These are phyloP conservation scores for Nakaseomyces delphensis DNA, from an alignment of 1,139 yeast species.

Conservation along the genomic window DNA sequence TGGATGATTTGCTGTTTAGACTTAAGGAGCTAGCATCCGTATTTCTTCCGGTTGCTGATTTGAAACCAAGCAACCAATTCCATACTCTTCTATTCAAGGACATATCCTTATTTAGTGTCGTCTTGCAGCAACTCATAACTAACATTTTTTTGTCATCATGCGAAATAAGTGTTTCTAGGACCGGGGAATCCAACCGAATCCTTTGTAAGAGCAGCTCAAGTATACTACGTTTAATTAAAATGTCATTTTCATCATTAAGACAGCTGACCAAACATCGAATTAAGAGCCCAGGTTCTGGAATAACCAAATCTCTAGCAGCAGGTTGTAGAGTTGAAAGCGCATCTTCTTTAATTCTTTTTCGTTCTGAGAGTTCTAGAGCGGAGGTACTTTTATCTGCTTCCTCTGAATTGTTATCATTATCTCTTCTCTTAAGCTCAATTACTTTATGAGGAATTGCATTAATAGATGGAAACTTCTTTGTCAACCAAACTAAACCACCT, in stretches of 20 bases:
- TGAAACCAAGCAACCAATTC: constrained; percentile 85
- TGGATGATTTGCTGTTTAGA: constrained; percentile 1
- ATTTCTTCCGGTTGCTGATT: constrained; percentile 9
- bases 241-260: constrained; percentile 48
- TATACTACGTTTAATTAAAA: constrained; percentile 80
- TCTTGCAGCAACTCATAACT: constrained; percentile 53
- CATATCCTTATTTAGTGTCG: constrained; percentile 80
- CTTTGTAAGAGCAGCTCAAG: constrained; percentile 68
- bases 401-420: constrained; percentile 1
- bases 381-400: constrained; percentile 11
- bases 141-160: constrained; percentile 49
- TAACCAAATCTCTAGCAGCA: constrained; percentile 54
- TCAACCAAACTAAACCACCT: constrained; percentile 78
- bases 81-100: constrained; percentile 85
- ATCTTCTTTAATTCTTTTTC: constrained; percentile 16
- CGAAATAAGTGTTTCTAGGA: constrained; percentile 42
- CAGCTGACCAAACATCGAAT: constrained; percentile 68
- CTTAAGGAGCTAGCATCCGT: constrained; percentile 9
- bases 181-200: constrained; percentile 54
- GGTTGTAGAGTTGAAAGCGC: constrained; percentile 33
- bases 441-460: constrained; percentile 29
- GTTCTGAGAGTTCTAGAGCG: constrained; percentile 10
- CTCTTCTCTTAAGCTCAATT: constrained; percentile 13
- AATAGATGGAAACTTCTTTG: constrained; percentile 54
- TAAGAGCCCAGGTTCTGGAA: constrained; percentile 73